Evolutionary conservation across 176 grass and related monocot species (phyloP).

Genomic region (Oryza australiensis): DNA sequence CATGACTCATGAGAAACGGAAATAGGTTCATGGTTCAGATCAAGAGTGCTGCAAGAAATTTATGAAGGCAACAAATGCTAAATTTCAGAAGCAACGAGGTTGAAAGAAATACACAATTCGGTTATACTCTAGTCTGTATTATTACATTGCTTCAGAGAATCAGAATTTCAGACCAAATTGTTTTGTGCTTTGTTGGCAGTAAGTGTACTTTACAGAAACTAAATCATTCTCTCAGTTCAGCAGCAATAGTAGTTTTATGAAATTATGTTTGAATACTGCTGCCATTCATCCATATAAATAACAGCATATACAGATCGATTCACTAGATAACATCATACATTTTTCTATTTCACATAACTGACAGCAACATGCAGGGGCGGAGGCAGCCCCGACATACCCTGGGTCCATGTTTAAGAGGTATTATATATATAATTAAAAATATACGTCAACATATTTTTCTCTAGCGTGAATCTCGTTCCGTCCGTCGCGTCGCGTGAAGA

Average conservation of each 20-base stretch:
- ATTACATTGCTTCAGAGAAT: background rate
- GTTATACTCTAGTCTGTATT: background rate
- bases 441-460: too few relatives aligned
- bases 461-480: too few relatives aligned
- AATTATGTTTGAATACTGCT: background rate
- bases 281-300: background rate
- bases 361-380: background rate
- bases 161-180: constrained; percentile 7
- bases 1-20: constrained; percentile 22
- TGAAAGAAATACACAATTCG: background rate
- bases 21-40: too few relatives aligned
- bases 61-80: too few relatives aligned
- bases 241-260: background rate
- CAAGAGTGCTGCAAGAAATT: too few relatives aligned
- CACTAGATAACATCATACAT: too few relatives aligned
- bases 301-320: background rate
- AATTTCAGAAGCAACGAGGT: background rate
- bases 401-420: too few relatives aligned
- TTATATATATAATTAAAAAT: too few relatives aligned
- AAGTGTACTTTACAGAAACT: too few relatives aligned
- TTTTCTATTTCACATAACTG: background rate
- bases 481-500: too few relatives aligned
- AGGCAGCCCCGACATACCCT: too few relatives aligned
- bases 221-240: background rate
- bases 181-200: too few relatives aligned